Base-by-base conservation (phyloP, 1,139 yeast species). In the Eremothecium coryli region DNA sequence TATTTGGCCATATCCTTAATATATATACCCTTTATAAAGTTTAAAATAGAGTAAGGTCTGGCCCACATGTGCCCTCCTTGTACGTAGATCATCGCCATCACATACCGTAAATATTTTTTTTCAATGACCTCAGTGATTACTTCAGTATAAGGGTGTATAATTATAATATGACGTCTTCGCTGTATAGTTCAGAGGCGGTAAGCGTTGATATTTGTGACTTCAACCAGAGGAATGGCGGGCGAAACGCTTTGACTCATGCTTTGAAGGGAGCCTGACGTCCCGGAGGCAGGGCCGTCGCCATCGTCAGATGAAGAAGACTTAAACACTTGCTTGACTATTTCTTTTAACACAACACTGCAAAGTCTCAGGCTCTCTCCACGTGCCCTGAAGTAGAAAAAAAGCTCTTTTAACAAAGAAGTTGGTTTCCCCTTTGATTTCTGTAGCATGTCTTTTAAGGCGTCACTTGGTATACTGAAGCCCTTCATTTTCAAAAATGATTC, bases 391-490 rank as follows among this genome's bases (percentile, higher is more conserved):
- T 60, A 58, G 21, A 51, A 58, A 41, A 64, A 58, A 21, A 71
- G 44, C 16, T 58, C 60, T 38, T 65, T 67, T 27, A 62, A 39
- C 14, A 71, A 39, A 1, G 33, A 36, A 1, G 59, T 44, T 2
- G 62, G 56, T 3, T 61, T 64, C 2, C 66, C 64, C 0, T 60
- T 50, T 4, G 70, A 48, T 4, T 42, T 44, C 1, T 56, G 52
- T 2, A 70, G 50, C 2, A 71, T 60, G 6, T 50, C 53, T 4
- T 51, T 50, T 12, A 71, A 40, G 12, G 56, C 61, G 0, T 58
- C 61, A 5, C 57, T 51, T 4, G 64, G 56, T 5, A 71, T 63
- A 2, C 64, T 59, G 17, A 71, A 45, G 0, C 73, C 73, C 35
- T 67, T 64, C 38, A 62, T 52, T 18, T 59, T 61, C 32, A 71